Evolutionary conservation across 2,329 filamentous ascomycete species (phyloP).

Genomic region (Monilinia fructicola): DNA sequence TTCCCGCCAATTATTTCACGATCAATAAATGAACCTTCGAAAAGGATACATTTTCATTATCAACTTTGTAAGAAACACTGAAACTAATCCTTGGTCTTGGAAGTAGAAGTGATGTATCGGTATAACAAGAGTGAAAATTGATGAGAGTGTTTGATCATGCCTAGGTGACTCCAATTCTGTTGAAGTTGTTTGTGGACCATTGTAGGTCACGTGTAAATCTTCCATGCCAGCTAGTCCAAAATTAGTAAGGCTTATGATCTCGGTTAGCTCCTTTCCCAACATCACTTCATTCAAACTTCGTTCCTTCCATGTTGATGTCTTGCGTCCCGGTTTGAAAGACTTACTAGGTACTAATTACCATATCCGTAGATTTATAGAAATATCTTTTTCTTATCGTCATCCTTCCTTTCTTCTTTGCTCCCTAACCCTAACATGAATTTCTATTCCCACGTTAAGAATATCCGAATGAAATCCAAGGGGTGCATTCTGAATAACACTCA

Average conservation of each 20-base stretch:
- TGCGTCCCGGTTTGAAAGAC: background rate
- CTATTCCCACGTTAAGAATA: background rate
- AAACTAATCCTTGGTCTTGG: too few species aligned
- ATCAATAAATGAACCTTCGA: background rate
- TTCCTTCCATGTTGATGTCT: background rate
- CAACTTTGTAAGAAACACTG: background rate
- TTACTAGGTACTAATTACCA: too few species aligned
- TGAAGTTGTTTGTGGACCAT: background rate
- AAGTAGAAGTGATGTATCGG: background rate
- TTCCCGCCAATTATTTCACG: slow-evolving; percentile 2
- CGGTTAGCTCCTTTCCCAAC: slow-evolving; percentile 1
- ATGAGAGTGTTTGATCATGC: too few species aligned
- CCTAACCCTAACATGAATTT: background rate
- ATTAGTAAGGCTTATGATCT: background rate
- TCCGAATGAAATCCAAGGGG: background rate
- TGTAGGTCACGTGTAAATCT: background rate
- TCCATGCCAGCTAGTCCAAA: background rate
- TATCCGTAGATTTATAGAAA: background rate
- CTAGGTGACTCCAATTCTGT: background rate
- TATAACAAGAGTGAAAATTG: background rate
- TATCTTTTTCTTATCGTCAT: background rate
- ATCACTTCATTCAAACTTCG: slow-evolving; percentile 14
- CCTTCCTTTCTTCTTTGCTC: too few species aligned
- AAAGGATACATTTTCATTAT: background rate
- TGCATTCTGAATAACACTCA: background rate